Evolutionary conservation across 495 filamentous ascomycete species (phyloP), one percentile per base, ranked within the genome.

Genomic region (Rhizodiscina lignyota): DNA sequence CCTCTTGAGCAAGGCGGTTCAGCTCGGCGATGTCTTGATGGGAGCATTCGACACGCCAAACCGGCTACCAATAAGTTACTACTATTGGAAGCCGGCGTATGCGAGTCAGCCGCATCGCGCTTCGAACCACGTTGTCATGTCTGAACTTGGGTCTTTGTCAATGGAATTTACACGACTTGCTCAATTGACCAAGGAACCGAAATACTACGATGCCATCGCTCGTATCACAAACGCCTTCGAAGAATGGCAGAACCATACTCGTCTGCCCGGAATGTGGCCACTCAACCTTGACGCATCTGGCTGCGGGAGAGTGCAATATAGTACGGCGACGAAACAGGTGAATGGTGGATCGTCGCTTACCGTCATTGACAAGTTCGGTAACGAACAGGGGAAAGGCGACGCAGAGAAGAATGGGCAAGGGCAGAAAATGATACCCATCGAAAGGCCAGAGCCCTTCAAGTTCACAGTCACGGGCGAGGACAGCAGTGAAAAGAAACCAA

Each of bases 31-130:
- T 47, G 68, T 97, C 20, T 50, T 97, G 33, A 92, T 91, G 60
- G 75, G 82, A 29, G 76, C 81, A 10, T 97, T 97, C 54, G 89
- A 97, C 55, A 96, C 89, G 5, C 87, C 89, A 0, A 97, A 97
- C 50, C 72, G 86, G 37, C 91, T 97, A 85, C 89, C 89, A 10
- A 52, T 80, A 15, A 71, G 89, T 2, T 87, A 76, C 54, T 94
- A 92, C 55, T 63, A 69, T 31, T 94, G 84, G 84, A 70, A 72
- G 22, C 82, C 85, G 63, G 58, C 62, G 10, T 72, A 66, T 44
- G 72, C 70, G 34, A 66, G 64, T 22, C 64, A 74, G 35, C 71
- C 72, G 8, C 78, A 79, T 46, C 67, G 70, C 23, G 83, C 83
- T 0, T 66, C 63, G 42, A 60, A 52, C 12, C 59, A 62, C 35